Evolutionary conservation across 2,329 filamentous ascomycete species (phyloP).

Genomic region (Alternaria conjuncta): DNA sequence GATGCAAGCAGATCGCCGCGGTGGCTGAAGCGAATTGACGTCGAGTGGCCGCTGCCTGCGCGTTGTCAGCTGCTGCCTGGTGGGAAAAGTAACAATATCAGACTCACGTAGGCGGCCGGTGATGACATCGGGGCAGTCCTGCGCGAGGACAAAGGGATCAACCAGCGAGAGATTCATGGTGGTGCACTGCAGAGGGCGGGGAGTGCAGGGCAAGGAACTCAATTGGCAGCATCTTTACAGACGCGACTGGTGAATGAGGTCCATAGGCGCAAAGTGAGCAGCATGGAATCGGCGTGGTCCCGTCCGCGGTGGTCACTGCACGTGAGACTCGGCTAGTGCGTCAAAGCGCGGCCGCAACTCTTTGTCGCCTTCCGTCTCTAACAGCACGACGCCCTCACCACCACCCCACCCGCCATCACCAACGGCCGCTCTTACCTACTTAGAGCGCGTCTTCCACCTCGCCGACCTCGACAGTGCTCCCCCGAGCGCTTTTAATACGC

Average conservation of each 20-base stretch:
- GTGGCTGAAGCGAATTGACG: conserved; percentile 84
- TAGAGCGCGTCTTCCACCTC: conserved; percentile 43
- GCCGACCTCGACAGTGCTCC: conserved; percentile 31
- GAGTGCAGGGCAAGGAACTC: conserved; percentile 19
- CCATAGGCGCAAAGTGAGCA: conserved; percentile 22
- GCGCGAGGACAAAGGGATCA: conserved; percentile 73
- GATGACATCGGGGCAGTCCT: conserved; percentile 90
- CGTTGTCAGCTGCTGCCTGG: conserved; percentile 23
- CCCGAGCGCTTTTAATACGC: conserved; percentile 30
- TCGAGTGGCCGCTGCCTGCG: conserved; percentile 66
- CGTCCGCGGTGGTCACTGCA: neutral
- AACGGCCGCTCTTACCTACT: conserved; percentile 40
- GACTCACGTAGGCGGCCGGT: conserved; percentile 81
- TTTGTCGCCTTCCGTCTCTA: conserved; percentile 23
- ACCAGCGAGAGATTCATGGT: conserved; percentile 74
- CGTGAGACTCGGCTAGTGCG: conserved; percentile 21
- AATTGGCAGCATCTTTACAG: conserved; percentile 29
- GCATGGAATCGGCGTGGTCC: neutral
- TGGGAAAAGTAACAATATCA: conserved; percentile 61
- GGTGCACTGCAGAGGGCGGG: conserved; percentile 15
- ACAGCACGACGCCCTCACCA: conserved; percentile 33
- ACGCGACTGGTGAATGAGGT: conserved; percentile 11
- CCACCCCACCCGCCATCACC: conserved; percentile 36
- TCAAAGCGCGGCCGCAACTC: conserved; percentile 5
- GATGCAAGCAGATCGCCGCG: conserved; percentile 94